Conservation (phyloP, 495 filamentous ascomycete genomes). For the Alectoria sarmentosa region DNA sequence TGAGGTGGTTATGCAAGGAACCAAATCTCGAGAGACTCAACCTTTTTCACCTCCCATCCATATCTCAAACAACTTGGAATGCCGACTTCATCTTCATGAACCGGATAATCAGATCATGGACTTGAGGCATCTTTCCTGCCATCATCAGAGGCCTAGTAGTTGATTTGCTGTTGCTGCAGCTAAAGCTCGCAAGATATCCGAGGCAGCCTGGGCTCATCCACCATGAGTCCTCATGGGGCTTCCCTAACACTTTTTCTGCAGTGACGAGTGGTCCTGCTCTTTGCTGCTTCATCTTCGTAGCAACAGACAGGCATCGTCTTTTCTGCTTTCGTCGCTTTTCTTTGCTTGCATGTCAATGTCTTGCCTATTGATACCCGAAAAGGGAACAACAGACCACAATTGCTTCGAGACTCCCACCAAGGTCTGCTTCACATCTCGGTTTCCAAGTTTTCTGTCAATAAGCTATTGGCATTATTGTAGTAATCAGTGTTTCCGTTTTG, state of each 20-base stretch:
- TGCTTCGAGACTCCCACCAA: constrained; percentile 12
- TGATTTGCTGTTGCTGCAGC: background rate
- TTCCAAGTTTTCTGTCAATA: constrained; percentile 8
- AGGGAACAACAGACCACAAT: constrained; percentile 19
- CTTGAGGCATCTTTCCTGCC: background rate
- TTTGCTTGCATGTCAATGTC: constrained; percentile 15
- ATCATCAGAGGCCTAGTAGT: background rate
- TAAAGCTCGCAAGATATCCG: background rate
- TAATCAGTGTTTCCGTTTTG: constrained; percentile 8
- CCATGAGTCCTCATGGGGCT: background rate
- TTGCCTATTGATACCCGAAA: constrained; percentile 31
- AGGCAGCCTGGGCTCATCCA: background rate
- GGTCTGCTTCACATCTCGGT: constrained; percentile 9
- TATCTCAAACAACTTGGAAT: too few species aligned
- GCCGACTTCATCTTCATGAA: background rate
- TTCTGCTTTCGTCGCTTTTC: constrained; percentile 7
- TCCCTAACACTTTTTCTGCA: background rate
- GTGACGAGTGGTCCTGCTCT: too few species aligned
- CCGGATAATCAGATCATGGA: background rate
- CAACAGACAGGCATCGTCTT: background rate
- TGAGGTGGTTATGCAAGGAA: too few species aligned
- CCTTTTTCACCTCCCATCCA: too few species aligned
- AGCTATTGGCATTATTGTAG: background rate
- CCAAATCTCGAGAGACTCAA: too few species aligned
- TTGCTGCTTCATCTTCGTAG: background rate